Conservation (phyloP, 305 asterid genomes). For the Fraxinus nigra region DNA sequence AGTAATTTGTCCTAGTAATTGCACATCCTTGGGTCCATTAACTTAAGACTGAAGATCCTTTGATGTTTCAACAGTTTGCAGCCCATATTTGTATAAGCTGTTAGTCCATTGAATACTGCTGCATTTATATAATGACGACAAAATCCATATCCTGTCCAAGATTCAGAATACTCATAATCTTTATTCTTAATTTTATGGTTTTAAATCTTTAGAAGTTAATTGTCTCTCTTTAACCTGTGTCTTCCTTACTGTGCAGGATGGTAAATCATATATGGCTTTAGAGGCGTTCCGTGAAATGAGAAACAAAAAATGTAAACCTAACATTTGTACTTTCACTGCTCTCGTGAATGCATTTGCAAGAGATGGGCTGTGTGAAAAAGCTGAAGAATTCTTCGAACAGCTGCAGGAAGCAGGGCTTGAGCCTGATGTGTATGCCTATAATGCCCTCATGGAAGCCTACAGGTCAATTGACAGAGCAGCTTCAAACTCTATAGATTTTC, state of each 20-base stretch:
- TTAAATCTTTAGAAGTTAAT: not conserved
- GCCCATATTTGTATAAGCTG: not conserved
- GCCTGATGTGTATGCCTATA: conserved; percentile 84
- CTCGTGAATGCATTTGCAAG: conserved; percentile 80
- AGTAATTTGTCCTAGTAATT: not conserved
- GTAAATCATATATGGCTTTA: conserved; percentile 75
- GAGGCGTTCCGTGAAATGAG: conserved; percentile 75
- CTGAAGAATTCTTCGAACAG: conserved; percentile 76
- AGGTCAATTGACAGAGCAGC: conserved; percentile 37
- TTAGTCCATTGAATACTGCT: not conserved
- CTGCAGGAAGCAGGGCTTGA: conserved; percentile 82
- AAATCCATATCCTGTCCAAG: not conserved
- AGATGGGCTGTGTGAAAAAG: conserved; percentile 83
- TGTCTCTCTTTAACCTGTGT: conserved; percentile 7
- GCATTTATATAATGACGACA: not conserved
- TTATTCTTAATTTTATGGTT: not conserved
- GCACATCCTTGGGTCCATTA: not conserved
- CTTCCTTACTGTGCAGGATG: conserved; percentile 39
- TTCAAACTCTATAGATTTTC: not conserved
- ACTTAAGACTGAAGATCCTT: not conserved
- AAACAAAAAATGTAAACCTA: conserved; percentile 62
- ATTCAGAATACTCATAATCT: not conserved
- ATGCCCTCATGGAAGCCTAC: conserved; percentile 93
- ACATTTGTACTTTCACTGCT: conserved; percentile 84
- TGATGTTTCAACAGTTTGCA: not conserved